Evolutionary conservation across 2,329 filamentous ascomycete genomes (phyloP).

Genomic region (Falciphora oryzae): DNA sequence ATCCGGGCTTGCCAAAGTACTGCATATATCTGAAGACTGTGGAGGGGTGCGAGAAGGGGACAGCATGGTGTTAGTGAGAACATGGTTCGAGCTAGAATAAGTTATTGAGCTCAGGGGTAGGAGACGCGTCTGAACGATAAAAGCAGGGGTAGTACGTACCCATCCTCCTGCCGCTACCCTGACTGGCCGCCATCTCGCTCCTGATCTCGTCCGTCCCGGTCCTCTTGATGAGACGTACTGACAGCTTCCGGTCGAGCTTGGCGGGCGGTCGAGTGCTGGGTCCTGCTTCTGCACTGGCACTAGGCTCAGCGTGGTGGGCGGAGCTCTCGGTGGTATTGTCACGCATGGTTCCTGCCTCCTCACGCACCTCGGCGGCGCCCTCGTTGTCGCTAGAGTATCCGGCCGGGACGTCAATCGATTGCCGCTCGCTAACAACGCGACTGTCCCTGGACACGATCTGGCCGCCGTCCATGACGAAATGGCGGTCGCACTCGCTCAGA

Average conservation of each 20-base stretch:
- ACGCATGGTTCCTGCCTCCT: background rate
- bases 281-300: background rate
- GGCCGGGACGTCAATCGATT: background rate
- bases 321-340: background rate
- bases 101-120: background rate
- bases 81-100: no score
- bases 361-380: background rate
- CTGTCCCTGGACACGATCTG: background rate
- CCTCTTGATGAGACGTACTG: background rate
- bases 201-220: background rate
- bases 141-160: conserved; percentile 26
- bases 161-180: conserved; percentile 27
- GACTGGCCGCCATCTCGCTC: conserved; percentile 14
- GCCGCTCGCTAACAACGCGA: background rate
- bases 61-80: background rate
- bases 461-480: conserved; percentile 40
- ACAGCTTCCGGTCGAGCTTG: background rate
- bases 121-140: background rate
- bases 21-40: conserved; percentile 42
- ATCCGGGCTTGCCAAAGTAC: conserved; percentile 41
- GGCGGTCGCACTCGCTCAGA: background rate
- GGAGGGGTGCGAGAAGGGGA: background rate
- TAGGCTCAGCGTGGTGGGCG: no score
- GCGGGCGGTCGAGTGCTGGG: background rate
- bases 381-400: conserved; percentile 21